phyloP scores from a whole-genome alignment of 2,329 filamentous ascomycete species.

The Sarocladium oryzae region DNA sequence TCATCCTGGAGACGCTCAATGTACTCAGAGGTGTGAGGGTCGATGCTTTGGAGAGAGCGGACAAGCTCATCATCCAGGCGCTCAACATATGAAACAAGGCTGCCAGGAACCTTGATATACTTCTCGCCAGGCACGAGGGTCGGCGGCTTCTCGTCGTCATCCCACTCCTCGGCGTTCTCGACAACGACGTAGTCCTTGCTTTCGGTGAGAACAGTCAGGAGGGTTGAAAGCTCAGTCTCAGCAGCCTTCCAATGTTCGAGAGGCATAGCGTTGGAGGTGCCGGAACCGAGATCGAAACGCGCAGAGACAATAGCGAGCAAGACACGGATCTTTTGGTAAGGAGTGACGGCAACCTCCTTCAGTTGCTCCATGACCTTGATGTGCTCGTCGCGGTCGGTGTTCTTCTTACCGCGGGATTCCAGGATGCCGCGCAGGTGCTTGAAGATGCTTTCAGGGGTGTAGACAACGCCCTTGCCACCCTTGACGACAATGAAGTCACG shows the following conservation, averaged over 20 bases:
- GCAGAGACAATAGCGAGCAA: slow-evolving; percentile 88
- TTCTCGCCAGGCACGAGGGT: slow-evolving; percentile 65
- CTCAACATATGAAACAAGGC: slow-evolving; percentile 90
- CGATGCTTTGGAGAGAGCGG: slow-evolving; percentile 93
- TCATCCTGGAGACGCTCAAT: slow-evolving; percentile 93
- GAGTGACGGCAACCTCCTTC: slow-evolving; percentile 76
- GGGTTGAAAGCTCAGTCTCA: slow-evolving; percentile 72
- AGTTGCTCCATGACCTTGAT: slow-evolving; percentile 98
- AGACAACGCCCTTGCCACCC: slow-evolving; percentile 81
- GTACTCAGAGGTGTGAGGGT: slow-evolving; percentile 97
- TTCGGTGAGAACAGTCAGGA: slow-evolving; percentile 73
- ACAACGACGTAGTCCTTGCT: slow-evolving; percentile 79
- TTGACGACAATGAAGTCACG: slow-evolving; percentile 86
- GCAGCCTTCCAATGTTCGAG: slow-evolving; percentile 96
- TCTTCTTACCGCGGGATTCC: slow-evolving; percentile 97
- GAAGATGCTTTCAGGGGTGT: slow-evolving; percentile 95
- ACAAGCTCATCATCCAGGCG: slow-evolving; percentile 95
- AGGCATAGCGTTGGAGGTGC: slow-evolving; percentile 74
- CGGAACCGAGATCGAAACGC: slow-evolving; percentile 84
- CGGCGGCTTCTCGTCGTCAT: slow-evolving; percentile 94
- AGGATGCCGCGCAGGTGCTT: slow-evolving; percentile 92
- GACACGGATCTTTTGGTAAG: slow-evolving; percentile 91
- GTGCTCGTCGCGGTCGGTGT: slow-evolving; percentile 90
- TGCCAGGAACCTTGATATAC: slow-evolving; percentile 87
- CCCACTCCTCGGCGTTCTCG: slow-evolving; percentile 95